phyloP scores from a whole-genome alignment of 441 rosid species.

The Populus hybrid region DNA sequence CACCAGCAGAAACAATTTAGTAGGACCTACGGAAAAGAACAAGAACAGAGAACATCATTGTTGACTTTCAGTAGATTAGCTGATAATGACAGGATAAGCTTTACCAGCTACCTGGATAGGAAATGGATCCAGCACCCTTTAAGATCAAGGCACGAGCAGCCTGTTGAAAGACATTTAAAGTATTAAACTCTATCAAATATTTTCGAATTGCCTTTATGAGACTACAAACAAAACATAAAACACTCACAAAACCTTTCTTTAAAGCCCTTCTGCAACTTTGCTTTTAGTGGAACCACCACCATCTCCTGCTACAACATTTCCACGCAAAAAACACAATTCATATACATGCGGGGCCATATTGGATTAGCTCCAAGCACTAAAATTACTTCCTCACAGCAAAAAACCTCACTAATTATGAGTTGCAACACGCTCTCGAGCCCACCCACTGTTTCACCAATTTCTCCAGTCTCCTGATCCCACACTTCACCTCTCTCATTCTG shows the following conservation, averaged over 20 bases:
- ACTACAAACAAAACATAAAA: too few species aligned
- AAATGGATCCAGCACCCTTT: slow-evolving; percentile 69
- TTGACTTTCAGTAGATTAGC: slow-evolving; percentile 14
- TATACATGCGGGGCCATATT: slow-evolving; percentile 60
- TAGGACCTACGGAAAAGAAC: slow-evolving; percentile 48
- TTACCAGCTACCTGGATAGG: slow-evolving; percentile 62
- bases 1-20: slow-evolving; percentile 71
- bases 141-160: slow-evolving; percentile 66
- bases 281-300: slow-evolving; percentile 45
- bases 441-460: slow-evolving; percentile 58
- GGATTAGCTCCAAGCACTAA: slow-evolving; percentile 75
- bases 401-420: slow-evolving; percentile 42
- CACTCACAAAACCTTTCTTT: slow-evolving; percentile 56
- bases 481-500: slow-evolving; percentile 68
- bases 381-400: slow-evolving; percentile 45
- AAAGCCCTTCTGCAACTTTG: slow-evolving; percentile 67
- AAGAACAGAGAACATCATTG: not conserved
- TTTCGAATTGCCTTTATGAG: not conserved
- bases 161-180: slow-evolving; percentile 32
- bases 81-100: slow-evolving; percentile 6
- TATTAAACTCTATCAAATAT: not conserved
- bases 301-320: slow-evolving; percentile 23
- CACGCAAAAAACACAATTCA: slow-evolving; percentile 46
- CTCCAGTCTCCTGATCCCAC: slow-evolving; percentile 56
- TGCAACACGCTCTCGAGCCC: slow-evolving; percentile 50